These are phyloP conservation scores for Camellia lanceoleosa DNA, from an alignment of 148 eudicot species.

Conservation along the genomic window DNA sequence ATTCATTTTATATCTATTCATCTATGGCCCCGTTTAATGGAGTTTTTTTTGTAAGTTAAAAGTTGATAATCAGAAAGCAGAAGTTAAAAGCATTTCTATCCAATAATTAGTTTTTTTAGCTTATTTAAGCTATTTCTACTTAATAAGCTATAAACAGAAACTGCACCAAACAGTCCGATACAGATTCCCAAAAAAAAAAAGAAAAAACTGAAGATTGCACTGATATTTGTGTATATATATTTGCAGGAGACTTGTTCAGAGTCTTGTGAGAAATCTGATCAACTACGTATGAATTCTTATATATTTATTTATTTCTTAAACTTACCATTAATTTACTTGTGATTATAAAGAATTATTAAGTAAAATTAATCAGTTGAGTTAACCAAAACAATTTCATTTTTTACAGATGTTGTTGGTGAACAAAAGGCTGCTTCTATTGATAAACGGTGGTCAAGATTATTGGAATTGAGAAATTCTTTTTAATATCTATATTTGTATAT, in stretches of 20 bases:
- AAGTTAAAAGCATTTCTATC: too few relatives aligned
- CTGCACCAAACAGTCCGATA: too few relatives aligned
- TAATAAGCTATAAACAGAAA: too few relatives aligned
- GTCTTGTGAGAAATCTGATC: conserved; percentile 61
- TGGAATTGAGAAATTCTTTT: conserved; percentile 36
- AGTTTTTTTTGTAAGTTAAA: too few relatives aligned
- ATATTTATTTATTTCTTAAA: neutral
- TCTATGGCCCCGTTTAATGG: too few relatives aligned
- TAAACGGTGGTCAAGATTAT: conserved; percentile 62
- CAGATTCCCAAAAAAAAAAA: too few relatives aligned
- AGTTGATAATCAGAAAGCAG: too few relatives aligned
- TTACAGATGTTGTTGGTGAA: conserved; percentile 58
- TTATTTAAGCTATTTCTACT: too few relatives aligned
- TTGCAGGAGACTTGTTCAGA: conserved; percentile 86
- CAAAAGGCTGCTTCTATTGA: conserved; percentile 52
- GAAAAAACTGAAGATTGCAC: neutral
- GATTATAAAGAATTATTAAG: too few relatives aligned
- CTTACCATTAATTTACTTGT: neutral
- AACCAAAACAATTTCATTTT: neutral
- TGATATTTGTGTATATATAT: conserved; percentile 4
- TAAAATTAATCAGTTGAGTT: neutral
- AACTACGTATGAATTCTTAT: conserved; percentile 11
- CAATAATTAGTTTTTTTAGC: too few relatives aligned
- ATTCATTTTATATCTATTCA: too few relatives aligned
- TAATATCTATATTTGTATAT: neutral